A percentile compares a stretch with the other conserved stretches of the same genome.
phyloP scores from a whole-genome alignment of 192 early-diverging fungal species.

The Coemansia sp. region DNA sequence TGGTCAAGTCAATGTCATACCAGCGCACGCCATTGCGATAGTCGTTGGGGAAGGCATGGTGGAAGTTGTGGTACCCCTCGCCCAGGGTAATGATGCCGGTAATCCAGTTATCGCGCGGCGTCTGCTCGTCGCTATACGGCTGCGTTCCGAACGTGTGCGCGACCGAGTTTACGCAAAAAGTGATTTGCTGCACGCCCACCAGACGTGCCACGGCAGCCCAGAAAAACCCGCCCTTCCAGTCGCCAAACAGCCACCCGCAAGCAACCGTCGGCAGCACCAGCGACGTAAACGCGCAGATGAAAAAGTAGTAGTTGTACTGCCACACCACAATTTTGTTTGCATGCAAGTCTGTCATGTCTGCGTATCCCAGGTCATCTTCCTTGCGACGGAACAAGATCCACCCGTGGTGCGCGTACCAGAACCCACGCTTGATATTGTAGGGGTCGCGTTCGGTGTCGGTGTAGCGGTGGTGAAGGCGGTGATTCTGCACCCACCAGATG shows the following conservation, averaged over 20 bases:
- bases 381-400: conserved; percentile 81
- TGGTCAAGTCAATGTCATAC: conserved; percentile 77
- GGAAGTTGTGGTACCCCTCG: conserved; percentile 86
- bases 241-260: conserved; percentile 76
- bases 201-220: conserved; percentile 69
- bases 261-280: conserved; percentile 78
- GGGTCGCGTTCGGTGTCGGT: conserved; percentile 85
- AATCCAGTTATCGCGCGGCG: conserved; percentile 81
- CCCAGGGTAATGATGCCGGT: conserved; percentile 75
- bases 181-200: conserved; percentile 76
- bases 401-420: conserved; percentile 79
- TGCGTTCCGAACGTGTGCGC: conserved; percentile 75
- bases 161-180: conserved; percentile 81
- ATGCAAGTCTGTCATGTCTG: conserved; percentile 77
- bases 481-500: conserved; percentile 82
- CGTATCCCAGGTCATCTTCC: conserved; percentile 65
- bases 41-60: conserved; percentile 84
- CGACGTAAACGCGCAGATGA: conserved; percentile 69
- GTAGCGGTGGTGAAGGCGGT: conserved; percentile 83
- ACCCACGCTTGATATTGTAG: conserved; percentile 75
- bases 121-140: conserved; percentile 78
- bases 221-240: conserved; percentile 78
- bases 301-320: conserved; percentile 74
- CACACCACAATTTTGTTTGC: conserved; percentile 67
- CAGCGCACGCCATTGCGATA: conserved; percentile 77